phyloP scores from a whole-genome alignment of 2,329 filamentous ascomycete genomes.

The Westerdykella sp. region DNA sequence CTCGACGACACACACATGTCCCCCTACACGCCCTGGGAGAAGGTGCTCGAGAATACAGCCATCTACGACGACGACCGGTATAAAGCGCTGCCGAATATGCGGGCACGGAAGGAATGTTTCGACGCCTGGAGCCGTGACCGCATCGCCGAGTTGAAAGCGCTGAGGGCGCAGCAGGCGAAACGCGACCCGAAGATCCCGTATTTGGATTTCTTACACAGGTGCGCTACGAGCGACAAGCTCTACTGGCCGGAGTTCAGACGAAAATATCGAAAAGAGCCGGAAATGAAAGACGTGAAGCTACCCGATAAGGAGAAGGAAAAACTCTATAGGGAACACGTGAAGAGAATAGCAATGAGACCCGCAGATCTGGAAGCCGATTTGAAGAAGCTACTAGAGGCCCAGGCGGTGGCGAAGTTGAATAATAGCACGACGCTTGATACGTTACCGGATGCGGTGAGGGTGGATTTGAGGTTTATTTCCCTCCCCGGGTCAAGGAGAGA shows the following conservation, averaged over 20 bases:
- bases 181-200: conserved; percentile 79
- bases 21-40: conserved; percentile 89
- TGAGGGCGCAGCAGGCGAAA: conserved; percentile 69
- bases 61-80: conserved; percentile 84
- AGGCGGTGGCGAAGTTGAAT: conserved; percentile 56
- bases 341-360: conserved; percentile 57
- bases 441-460: conserved; percentile 57
- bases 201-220: conserved; percentile 69
- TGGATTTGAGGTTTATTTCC: conserved; percentile 65
- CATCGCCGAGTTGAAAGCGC: conserved; percentile 66
- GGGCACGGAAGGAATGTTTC: conserved; percentile 73
- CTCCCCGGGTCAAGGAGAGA: conserved; percentile 58
- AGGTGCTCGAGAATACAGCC: conserved; percentile 71
- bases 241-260: conserved; percentile 97
- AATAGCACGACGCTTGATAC: conserved; percentile 50
- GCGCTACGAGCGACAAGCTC: conserved; percentile 79
- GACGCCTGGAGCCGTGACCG: conserved; percentile 75
- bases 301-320: conserved; percentile 68
- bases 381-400: conserved; percentile 55
- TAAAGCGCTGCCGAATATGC: conserved; percentile 74
- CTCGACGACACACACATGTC: conserved; percentile 76
- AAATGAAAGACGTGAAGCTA: conserved; percentile 65
- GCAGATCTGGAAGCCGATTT: conserved; percentile 65
- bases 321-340: conserved; percentile 68
- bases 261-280: conserved; percentile 75